Evolutionary conservation across 257 asterid species (phyloP).

Genomic region (Voacanga thouarsii): DNA sequence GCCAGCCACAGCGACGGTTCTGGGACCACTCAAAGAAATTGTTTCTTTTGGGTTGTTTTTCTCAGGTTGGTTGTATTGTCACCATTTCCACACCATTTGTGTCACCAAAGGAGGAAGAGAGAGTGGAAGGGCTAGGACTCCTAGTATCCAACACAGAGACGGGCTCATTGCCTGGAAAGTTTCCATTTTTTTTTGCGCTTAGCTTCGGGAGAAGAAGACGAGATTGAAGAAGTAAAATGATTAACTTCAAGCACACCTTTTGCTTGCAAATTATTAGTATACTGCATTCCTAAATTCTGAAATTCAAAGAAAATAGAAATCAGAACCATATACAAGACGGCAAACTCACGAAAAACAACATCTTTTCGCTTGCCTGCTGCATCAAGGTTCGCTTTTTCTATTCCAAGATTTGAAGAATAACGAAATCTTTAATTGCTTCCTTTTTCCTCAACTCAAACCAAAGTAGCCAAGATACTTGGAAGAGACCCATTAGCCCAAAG

Average conservation of each 20-base stretch:
- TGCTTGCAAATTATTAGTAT: conserved; percentile 29
- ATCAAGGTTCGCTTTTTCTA: conserved; percentile 4
- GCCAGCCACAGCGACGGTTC: conserved; percentile 10
- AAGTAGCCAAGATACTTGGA: conserved; percentile 20
- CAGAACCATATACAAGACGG: neutral
- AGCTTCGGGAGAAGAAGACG: conserved; percentile 19
- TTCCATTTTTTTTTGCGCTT: conserved; percentile 36
- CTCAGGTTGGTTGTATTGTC: conserved; percentile 12
- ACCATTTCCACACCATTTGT: conserved; percentile 20
- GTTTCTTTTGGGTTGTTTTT: conserved; percentile 14
- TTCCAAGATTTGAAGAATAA: conserved; percentile 18
- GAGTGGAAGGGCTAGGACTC: conserved; percentile 60
- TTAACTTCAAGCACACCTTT: conserved; percentile 29
- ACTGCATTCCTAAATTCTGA: conserved; percentile 48
- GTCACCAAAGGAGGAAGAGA: conserved; percentile 39
- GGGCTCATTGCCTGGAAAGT: conserved; percentile 42
- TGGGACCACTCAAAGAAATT: conserved; percentile 9
- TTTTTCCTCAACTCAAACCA: neutral
- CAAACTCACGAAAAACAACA: neutral
- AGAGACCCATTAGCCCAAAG: conserved; percentile 26
- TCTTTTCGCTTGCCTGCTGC: conserved; percentile 17
- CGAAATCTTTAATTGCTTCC: conserved; percentile 1
- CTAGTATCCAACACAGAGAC: conserved; percentile 48
- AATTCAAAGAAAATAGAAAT: conserved; percentile 8
- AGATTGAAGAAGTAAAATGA: conserved; percentile 27